Base-by-base conservation (phyloP, 768 basidiomycete genomes). In the Lyophyllum semitale region DNA sequence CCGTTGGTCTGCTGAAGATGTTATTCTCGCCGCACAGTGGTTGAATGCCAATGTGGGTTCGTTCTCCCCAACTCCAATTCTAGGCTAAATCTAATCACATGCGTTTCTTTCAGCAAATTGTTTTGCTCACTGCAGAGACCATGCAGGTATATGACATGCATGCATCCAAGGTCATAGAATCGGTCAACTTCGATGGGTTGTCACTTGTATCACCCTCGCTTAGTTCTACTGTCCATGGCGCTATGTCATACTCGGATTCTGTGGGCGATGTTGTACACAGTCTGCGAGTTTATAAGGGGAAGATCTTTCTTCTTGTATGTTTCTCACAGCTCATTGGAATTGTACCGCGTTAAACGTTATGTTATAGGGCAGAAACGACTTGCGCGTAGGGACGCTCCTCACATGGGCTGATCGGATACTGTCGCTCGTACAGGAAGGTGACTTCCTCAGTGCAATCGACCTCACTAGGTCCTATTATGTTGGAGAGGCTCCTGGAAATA, bases 321-420 rank as follows among this genome's bases (percentile, higher is more conserved):
- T 11, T 37, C 1, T n/a, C 27, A 22, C 29, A 46, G 43, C 17
- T 33, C 20, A 4, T 49, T 18, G 20, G 7, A 9, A 50, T 17
- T 53, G n/a, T 32, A 48, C 51, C 13, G 15, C 15, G 53, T 43
- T 59, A 41, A 60, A 42, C 15, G 42, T 51, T 44, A 57, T 25
- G 8, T 51, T 47, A 20, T 60, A 91, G 93, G 82, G 83, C 44
- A 78, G 79, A 48, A 77, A 85, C 53, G 82, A 83, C 45, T 59
- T 98, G 1, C 79, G 82, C 66, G 93, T 90, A 2, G 97, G 94
- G 25, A 91, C 89, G 2, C 76, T 98, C 20, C 75, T 95, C 27
- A 93, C 93, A 1, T 99, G 97, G 97, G 93, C 96, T 5, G 97
- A 99, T 68, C 85, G 89, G 41, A 87, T 98, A 22, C 75, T 99